A percentile compares a stretch with the other conserved stretches of the same genome.
Conservation (phyloP, 2,329 filamentous ascomycete genomes). For the Phaeophleospora eucalypticola region DNA sequence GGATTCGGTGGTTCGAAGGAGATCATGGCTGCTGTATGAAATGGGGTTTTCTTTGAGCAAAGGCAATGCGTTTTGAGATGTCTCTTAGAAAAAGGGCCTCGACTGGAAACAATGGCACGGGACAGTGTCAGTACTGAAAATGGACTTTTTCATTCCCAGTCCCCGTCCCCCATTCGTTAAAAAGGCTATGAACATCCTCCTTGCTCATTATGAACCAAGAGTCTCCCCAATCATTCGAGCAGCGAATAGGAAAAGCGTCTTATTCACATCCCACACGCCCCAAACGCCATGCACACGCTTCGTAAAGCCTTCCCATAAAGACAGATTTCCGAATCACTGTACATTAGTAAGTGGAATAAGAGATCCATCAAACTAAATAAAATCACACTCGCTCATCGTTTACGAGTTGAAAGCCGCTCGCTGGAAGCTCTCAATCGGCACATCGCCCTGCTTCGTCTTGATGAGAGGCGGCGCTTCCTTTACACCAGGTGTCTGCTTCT, state of each 20-base stretch:
- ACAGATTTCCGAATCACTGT: background rate
- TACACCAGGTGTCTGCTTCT: conserved; percentile 15
- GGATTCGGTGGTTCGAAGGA: background rate
- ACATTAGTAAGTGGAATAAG: background rate
- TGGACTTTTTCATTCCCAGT: too few relatives aligned
- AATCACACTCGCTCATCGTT: background rate
- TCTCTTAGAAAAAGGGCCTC: too few relatives aligned
- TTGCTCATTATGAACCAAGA: too few relatives aligned
- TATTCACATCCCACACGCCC: too few relatives aligned
- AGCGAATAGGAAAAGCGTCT: too few relatives aligned
- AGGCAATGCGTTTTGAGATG: background rate
- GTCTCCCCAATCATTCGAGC: background rate
- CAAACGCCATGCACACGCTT: conserved; percentile 3
- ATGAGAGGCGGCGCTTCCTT: conserved; percentile 45
- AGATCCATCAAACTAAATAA: background rate
- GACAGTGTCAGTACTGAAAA: too few relatives aligned
- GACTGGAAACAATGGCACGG: too few relatives aligned
- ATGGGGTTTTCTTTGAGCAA: too few relatives aligned
- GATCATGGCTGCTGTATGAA: background rate
- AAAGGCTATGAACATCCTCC: too few relatives aligned
- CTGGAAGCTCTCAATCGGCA: conserved; percentile 66
- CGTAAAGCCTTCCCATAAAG: background rate
- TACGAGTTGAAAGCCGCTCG: conserved; percentile 65
- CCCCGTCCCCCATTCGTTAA: too few relatives aligned
- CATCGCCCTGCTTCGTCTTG: conserved; percentile 59